Conservation (phyloP, 495 filamentous ascomycete species). For the Terfezia claveryi region DNA sequence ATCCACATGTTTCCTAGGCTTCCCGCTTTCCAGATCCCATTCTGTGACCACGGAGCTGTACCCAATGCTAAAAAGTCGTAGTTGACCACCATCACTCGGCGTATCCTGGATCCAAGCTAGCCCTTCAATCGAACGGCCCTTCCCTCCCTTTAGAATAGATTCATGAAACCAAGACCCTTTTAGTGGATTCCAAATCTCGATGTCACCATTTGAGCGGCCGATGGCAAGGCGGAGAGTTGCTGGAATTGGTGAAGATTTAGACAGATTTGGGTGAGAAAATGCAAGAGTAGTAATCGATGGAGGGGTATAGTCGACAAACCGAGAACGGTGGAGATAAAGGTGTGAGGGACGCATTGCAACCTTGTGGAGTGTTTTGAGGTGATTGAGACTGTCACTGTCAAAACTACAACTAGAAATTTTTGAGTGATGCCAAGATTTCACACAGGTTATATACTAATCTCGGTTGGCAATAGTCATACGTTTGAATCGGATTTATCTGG, state of each 20-base stretch:
- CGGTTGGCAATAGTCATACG: too few relatives aligned
- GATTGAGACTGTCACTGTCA: too few relatives aligned
- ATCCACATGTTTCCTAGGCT: constrained; percentile 56
- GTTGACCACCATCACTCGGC: constrained; percentile 46
- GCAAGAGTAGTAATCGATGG: constrained; percentile 84
- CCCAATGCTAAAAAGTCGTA: constrained; percentile 89
- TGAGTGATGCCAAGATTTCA: too few relatives aligned
- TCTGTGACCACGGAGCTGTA: constrained; percentile 82
- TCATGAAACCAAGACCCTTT: constrained; percentile 79
- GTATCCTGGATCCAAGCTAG: constrained; percentile 83
- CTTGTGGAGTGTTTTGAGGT: too few relatives aligned
- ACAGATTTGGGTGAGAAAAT: constrained; percentile 58
- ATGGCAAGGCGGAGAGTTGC: constrained; percentile 56
- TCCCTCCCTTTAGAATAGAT: constrained; percentile 58
- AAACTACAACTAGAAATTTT: too few relatives aligned
- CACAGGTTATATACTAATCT: too few relatives aligned
- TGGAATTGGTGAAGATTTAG: constrained; percentile 28
- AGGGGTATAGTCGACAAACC: constrained; percentile 86
- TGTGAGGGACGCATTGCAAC: constrained; percentile 20
- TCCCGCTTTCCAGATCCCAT: constrained; percentile 67
- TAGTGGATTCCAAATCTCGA: constrained; percentile 94
- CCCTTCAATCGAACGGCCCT: constrained; percentile 70
- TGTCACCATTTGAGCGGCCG: constrained; percentile 82
- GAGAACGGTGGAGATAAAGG: constrained; percentile 89
- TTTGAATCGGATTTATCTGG: too few relatives aligned